A percentile compares a stretch with the other conserved stretches of the same genome.
These are phyloP conservation scores for Arxiozyma heterogenica DNA, from an alignment of 1,139 yeast genomes.

Conservation along the genomic window DNA sequence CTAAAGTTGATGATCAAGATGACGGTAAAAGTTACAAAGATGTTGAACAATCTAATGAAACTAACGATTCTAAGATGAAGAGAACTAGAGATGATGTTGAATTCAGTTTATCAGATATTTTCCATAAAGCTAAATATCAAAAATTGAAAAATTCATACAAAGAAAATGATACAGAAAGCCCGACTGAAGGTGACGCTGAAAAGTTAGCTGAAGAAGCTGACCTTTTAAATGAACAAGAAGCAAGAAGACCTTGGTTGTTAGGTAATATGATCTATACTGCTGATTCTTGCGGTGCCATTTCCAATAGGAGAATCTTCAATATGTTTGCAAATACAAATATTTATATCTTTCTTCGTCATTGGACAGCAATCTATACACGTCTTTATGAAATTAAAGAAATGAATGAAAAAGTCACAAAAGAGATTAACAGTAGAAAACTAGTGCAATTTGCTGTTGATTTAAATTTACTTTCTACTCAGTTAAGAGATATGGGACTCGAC, in stretches of 20 bases:
- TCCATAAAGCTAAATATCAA: slow-evolving; percentile 48
- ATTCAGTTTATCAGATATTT: slow-evolving; percentile 57
- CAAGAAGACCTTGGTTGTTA: slow-evolving; percentile 46
- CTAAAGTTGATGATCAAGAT: slow-evolving; percentile 6
- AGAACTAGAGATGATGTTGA: slow-evolving; percentile 53
- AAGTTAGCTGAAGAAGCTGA: slow-evolving; percentile 30
- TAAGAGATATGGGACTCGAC: slow-evolving; percentile 66
- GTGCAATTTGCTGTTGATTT: slow-evolving; percentile 87
- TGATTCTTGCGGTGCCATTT: slow-evolving; percentile 27
- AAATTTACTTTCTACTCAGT: slow-evolving; percentile 70
- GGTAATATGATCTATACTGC: slow-evolving; percentile 53
- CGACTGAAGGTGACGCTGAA: slow-evolving; percentile 20
- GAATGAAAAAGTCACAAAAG: slow-evolving; percentile 60
- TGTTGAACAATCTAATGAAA: background rate
- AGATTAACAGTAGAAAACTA: slow-evolving; percentile 52
- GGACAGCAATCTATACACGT: slow-evolving; percentile 74
- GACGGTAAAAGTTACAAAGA: slow-evolving; percentile 1
- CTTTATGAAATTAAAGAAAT: slow-evolving; percentile 63
- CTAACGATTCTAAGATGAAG: slow-evolving; percentile 29
- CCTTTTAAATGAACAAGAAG: slow-evolving; percentile 25
- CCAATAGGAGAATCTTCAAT: slow-evolving; percentile 45
- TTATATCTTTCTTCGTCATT: slow-evolving; percentile 81
- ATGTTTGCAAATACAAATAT: slow-evolving; percentile 86
- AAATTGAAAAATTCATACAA: slow-evolving; percentile 34
- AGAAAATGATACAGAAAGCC: slow-evolving; percentile 10